Evolutionary conservation across 768 basidiomycete species (phyloP), one percentile per base, ranked within the genome.

Genomic region (Suillus weaverae): DNA sequence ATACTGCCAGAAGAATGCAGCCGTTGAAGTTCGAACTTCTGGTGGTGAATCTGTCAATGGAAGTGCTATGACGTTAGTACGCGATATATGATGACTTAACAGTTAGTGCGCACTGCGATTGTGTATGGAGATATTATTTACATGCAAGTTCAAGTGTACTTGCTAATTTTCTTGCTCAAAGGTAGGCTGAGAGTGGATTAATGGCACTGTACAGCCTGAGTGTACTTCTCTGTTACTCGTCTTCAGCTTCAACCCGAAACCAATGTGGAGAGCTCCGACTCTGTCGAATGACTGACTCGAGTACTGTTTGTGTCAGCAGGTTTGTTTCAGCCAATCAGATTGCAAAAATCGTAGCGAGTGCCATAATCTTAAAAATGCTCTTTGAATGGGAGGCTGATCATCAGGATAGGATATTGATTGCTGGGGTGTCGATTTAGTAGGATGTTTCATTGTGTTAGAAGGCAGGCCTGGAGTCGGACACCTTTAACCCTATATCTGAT

Each of bases 401-500:
- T 26, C 26, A 26, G 26, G 26, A 26, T 32, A 33, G 53, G 11
- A 54, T 33, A n/a, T 35, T 13, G 16, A 20, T 33, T 54, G 32
- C 32, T 20, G 18, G 32, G 10, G 33, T 53, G 16, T 53, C 18
- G 16, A 53, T 53, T 32, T 10, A 53, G 51, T 18, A 53, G 51
- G 30, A 16, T 32, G 50, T 30, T 14, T 51, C 26, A 26, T 48
- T 50, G 48, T 26, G 6, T 48, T 50, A 30, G 30, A 50, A 50
- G 32, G 51, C 20, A 53, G 32, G n/a, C 22, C 44, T 13, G 50
- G 48, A 50, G 48, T 50, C 26, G 30, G 43, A n/a, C 20, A 18
- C 18, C 7, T n/a, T 30, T 16, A 51, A 18, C 32, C 53, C 32
- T 54, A 54, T 54, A 20, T 54, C 11, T 39, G 66, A 76, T 76